Evolutionary conservation across 768 basidiomycete genomes (phyloP).

Genomic region (Rhizopogon rudus): DNA sequence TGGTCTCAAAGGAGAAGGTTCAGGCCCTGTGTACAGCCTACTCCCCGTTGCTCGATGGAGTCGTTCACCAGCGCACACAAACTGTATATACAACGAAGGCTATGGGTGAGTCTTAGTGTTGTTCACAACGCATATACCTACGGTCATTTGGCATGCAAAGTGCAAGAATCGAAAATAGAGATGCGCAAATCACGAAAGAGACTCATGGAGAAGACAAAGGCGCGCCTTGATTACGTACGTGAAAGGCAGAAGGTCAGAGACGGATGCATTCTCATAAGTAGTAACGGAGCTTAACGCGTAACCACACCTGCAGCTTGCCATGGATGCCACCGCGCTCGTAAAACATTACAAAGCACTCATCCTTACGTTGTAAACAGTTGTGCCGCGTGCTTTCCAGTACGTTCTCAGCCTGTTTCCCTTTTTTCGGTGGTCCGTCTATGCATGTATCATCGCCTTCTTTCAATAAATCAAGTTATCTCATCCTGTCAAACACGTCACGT

Average conservation of each 20-base stretch:
- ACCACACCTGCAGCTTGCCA: slow-evolving; percentile 24
- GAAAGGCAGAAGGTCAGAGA: slow-evolving; percentile 33
- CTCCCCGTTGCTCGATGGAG: slow-evolving; percentile 25
- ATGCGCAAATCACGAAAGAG: slow-evolving; percentile 30
- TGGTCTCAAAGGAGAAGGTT: slow-evolving; percentile 16
- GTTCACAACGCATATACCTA: neutral
- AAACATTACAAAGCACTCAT: slow-evolving; percentile 38
- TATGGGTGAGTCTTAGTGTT: slow-evolving; percentile 22
- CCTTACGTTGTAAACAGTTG: slow-evolving; percentile 3
- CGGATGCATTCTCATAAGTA: neutral
- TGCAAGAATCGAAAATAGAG: slow-evolving; percentile 24
- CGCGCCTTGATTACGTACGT: slow-evolving; percentile 29
- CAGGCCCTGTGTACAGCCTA: slow-evolving; percentile 16
- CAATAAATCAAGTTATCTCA: neutral
- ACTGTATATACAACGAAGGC: slow-evolving; percentile 27
- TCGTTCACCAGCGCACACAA: slow-evolving; percentile 26
- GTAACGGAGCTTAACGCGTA: neutral
- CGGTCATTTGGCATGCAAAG: slow-evolving; percentile 14
- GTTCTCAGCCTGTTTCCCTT: neutral
- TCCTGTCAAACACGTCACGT: no score
- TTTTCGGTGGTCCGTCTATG: neutral
- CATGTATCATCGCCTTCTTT: neutral
- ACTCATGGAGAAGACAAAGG: slow-evolving; percentile 28
- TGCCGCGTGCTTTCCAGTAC: neutral
- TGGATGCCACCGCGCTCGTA: slow-evolving; percentile 34